Percentiles rank a stretch among this genome's conserved stretches.
phyloP scores from a whole-genome alignment of 2,329 filamentous ascomycete genomes.

The Neurospora sp. region DNA sequence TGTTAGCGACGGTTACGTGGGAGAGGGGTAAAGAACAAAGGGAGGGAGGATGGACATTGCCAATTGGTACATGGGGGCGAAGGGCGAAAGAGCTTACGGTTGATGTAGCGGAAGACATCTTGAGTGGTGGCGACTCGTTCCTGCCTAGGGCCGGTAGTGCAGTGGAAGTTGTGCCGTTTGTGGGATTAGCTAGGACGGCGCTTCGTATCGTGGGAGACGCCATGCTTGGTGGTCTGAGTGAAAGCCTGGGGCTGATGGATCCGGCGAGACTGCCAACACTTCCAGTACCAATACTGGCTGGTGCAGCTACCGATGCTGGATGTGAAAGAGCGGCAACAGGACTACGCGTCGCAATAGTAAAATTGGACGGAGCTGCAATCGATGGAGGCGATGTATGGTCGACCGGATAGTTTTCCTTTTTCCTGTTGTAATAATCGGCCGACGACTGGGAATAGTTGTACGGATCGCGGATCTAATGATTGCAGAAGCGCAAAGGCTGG shows the following conservation, averaged over 20 bases:
- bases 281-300: neutral
- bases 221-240: conserved; percentile 30
- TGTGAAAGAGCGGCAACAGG: conserved; percentile 36
- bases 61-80: neutral
- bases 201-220: conserved; percentile 40
- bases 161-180: conserved; percentile 26
- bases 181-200: conserved; percentile 28
- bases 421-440: conserved; percentile 37
- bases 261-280: conserved; percentile 16
- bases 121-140: conserved; percentile 31
- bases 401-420: conserved; percentile 5
- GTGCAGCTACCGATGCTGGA: conserved; percentile 20
- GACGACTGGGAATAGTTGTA: conserved; percentile 35
- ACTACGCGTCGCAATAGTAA: conserved; percentile 37
- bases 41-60: neutral
- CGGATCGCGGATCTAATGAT: conserved; percentile 37
- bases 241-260: conserved; percentile 30
- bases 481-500: conserved; percentile 11
- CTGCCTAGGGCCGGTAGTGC: conserved; percentile 26
- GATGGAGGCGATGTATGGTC: neutral
- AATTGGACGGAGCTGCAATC: conserved; percentile 33
- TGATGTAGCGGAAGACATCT: conserved; percentile 26
- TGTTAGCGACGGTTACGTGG: conserved; percentile 6
- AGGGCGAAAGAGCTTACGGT: conserved; percentile 23
- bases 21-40: conserved; percentile 9